These are phyloP conservation scores for Jacaranda copaia DNA, from an alignment of 257 asterid genomes.

Conservation along the genomic window DNA sequence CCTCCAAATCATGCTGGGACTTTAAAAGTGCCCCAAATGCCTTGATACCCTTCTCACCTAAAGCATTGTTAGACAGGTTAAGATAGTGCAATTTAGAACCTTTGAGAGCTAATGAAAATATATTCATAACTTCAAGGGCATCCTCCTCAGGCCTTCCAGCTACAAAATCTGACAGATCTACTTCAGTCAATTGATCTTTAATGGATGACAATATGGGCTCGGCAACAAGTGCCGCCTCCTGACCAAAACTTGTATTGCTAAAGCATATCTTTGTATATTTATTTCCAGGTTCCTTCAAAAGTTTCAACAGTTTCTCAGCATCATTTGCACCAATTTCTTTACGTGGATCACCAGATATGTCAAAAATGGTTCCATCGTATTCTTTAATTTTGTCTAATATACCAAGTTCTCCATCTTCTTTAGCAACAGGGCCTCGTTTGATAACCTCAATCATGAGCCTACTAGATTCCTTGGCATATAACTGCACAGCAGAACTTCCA, in stretches of 20 bases:
- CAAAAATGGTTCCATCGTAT: conserved; percentile 63
- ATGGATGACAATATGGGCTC: conserved; percentile 70
- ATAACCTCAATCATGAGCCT: conserved; percentile 86
- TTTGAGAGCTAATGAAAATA: conserved; percentile 75
- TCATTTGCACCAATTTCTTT: conserved; percentile 64
- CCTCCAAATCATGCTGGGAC: conserved; percentile 78
- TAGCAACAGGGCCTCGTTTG: conserved; percentile 71
- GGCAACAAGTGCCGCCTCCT: conserved; percentile 82
- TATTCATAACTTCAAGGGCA: conserved; percentile 90
- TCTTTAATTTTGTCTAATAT: conserved; percentile 53
- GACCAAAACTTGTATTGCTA: conserved; percentile 89
- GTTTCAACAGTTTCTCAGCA: conserved; percentile 68
- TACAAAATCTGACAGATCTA: conserved; percentile 89
- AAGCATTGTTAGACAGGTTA: conserved; percentile 83
- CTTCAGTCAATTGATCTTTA: conserved; percentile 73
- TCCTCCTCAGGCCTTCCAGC: conserved; percentile 89
- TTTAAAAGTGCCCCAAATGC: conserved; percentile 80
- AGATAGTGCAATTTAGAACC: conserved; percentile 74
- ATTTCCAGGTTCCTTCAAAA: conserved; percentile 63
- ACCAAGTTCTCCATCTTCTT: conserved; percentile 54
- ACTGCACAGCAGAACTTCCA: conserved; percentile 88
- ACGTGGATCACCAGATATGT: conserved; percentile 85
- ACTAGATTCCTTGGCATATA: conserved; percentile 93
- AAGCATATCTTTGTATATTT: conserved; percentile 78
- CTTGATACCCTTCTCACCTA: conserved; percentile 91